Base-by-base conservation (phyloP, 352 stramenopile species). In the Phytopythium delawarense region DNA sequence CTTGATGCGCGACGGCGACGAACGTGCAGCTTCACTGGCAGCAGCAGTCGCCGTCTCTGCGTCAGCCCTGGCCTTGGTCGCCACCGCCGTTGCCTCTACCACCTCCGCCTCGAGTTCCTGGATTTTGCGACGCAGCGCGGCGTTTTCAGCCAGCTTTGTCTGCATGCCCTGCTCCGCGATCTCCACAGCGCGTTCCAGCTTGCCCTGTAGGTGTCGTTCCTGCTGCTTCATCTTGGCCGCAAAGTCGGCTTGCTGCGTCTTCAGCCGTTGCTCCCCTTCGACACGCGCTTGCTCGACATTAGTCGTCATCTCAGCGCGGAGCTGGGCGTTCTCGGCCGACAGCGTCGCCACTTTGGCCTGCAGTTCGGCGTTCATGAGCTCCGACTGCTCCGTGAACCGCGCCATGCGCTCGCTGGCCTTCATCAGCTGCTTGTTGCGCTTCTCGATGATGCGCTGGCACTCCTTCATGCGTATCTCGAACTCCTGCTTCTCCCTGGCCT, bases 381-480 rank as follows among this genome's bases (percentile, higher is more conserved):
- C 82, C 16, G 69, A 81, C 57, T 92, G 82, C 65, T 94, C 78
- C 9, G 77, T 79, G 25, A 85, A 75, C 5, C 81, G 68, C 34
- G 78, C 76, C 45, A 92, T 75, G 54, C 76, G 79, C 30, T 94
- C 85, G 42, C 83, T 94, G 9, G 81, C 83, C 63, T 94, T 94
- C 61, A 92, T 87, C 15, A 94, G 61, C 55, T 94, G 85, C 59
- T 89, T 89, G 71, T 91, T 94, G 65, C 85, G 83, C 71, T 94
- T 94, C 62, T 94, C 85, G 50, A 94, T 88, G 42, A 92, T 87
- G 7, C 80, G 74, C 51, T 93, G 82, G 59, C 84, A 93, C 52
- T 93, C 84, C 45, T 88, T 84, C 60, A 84, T 87, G 54, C 84
- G 79, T 62, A 91, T 93, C 39, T 68, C 71, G 44, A 56, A 79